Evolutionary conservation across 225 moss, liverwort and hornwort genomes (phyloP), one percentile per base, ranked within the genome.

Genomic region (Physcomitrellopsis africana): DNA sequence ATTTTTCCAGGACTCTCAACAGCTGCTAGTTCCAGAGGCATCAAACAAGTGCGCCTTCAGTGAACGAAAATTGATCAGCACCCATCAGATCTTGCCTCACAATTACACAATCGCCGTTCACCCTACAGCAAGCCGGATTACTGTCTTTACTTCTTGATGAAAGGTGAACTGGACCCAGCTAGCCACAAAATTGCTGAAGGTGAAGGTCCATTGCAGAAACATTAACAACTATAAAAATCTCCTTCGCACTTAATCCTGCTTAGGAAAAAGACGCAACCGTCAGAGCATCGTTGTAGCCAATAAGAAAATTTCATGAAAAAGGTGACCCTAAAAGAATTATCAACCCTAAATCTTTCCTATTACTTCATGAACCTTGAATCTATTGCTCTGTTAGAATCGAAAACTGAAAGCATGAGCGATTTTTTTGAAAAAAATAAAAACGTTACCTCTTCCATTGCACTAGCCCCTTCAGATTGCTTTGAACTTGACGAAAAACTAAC

Each of bases 381-480:
- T 42, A 0, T 59, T 47, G 41, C 48, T 46, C 12, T 47, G 17
- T 12, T 23, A 57, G 23, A 49, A 73, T 58, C n/a, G 3, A 17
- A 49, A 68, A 72, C 52, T 57, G 19, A 17, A 56, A 73, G 20
- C 3, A 11, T 51, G 54, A 70, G 51, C 54, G 10, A 48, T 27
- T 9, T 24, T 56, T 49, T 55, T 55, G 73, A 41, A 17, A 10
- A 15, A 69, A 10, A 15, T 32, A 17, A 37, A 9, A 42, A 23
- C 17, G 37, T 41, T 77, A 86, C 88, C 88, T 85, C 88, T 76
- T 85, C 85, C 88, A 88, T 85, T 75, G 78, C 80, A 73, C 68
- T 78, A 27, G 78, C 75, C 76, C 73, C 85, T 51, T 85, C 85
- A 64, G 69, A 57, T 67, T 76, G 82, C 77, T 76, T 68, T 55